Evolutionary conservation across 2,329 filamentous ascomycete genomes (phyloP), one percentile per base, ranked within the genome.

Genomic region (Beauveria bassiana): DNA sequence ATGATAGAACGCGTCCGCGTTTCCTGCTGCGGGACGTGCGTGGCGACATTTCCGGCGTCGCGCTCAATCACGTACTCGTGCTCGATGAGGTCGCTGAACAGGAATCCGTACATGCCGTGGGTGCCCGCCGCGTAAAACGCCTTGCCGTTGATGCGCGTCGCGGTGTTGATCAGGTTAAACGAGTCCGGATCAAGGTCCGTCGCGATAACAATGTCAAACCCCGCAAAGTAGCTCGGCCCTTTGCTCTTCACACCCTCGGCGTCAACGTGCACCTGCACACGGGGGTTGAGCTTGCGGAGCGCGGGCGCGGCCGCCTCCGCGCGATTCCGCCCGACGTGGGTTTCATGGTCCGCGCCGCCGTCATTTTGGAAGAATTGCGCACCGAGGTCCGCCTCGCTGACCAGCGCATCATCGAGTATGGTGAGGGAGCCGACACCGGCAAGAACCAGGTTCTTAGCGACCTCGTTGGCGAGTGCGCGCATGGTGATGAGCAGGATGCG

Each of bases 391-490:
- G 88, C 84, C 68, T 93, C 87, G 0, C 84, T 88, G 61, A 96
- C 89, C 10, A 77, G 65, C 60, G 88, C 86, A 69, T 90, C 83
- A 75, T 99, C 95, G 62, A 95, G 80, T 61, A 99, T 86, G 18
- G 93, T 98, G 64, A 99, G 81, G 38, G 91, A 93, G 62, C 90
- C 89, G 68, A 99, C 89, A 63, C 95, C 95, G 24, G 95, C 93
- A 3, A 99, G 85, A 20, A 97, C 93, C 24, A 99, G 86, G 72
- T 98, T 99, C 79, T 99, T 99, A 65, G 95, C 93, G 60, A 98
- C 89, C 76, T 99, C 95, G 72, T 93, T 96, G 62, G 90, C 92
- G 18, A 99, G 84, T 1, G 90, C 92, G 70, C 89, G 90, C 73
- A 96, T 86, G 34, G 87, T 92, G 67, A 99, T 88, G 65, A 99